These are phyloP conservation scores for Monosporascus ibericus DNA, from an alignment of 2,329 filamentous ascomycete species.

Conservation along the genomic window DNA sequence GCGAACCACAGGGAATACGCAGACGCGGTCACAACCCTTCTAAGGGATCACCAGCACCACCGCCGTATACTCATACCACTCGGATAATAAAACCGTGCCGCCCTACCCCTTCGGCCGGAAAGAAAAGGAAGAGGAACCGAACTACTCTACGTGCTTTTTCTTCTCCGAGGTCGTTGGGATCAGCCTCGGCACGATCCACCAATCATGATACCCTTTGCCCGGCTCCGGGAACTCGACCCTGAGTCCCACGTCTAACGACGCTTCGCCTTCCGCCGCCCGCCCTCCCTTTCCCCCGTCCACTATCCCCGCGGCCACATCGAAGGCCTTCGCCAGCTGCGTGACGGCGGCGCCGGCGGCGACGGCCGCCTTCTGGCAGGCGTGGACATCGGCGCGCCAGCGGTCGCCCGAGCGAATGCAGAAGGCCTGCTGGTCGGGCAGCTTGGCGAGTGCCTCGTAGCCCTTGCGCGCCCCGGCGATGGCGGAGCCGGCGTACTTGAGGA, in stretches of 20 bases:
- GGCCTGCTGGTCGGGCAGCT: constrained; percentile 43
- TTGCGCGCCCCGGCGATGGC: constrained; percentile 44
- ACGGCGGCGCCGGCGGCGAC: constrained; percentile 65
- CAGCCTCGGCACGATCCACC: constrained; percentile 57
- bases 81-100: neutral
- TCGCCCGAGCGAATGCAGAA: constrained; percentile 53
- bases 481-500: constrained; percentile 41
- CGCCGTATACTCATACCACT: too few species aligned
- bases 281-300: neutral
- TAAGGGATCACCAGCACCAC: too few species aligned
- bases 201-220: constrained; percentile 54
- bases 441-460: constrained; percentile 51
- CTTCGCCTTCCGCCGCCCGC: constrained; percentile 8
- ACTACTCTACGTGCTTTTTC: neutral
- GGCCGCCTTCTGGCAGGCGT: constrained; percentile 60
- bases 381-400: constrained; percentile 55
- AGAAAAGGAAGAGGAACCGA: neutral
- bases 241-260: constrained; percentile 27
- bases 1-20: too few species aligned
- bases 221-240: constrained; percentile 46
- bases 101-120: neutral
- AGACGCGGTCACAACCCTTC: too few species aligned
- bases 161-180: constrained; percentile 11
- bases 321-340: constrained; percentile 50
- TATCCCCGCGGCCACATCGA: constrained; percentile 29